phyloP scores from a whole-genome alignment of 2,329 filamentous ascomycete species.

The Aspergillus sp. region DNA sequence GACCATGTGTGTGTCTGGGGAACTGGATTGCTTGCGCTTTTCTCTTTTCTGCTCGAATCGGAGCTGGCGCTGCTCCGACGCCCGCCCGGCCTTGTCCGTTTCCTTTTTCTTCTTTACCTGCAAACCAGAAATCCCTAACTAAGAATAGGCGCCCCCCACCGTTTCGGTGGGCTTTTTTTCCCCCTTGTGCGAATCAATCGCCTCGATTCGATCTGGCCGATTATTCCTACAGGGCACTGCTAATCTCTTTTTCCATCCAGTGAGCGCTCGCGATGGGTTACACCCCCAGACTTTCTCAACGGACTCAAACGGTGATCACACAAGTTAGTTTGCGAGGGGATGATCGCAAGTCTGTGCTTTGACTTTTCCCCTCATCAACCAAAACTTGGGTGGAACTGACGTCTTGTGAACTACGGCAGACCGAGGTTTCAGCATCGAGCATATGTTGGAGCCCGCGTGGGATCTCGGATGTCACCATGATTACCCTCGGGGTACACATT shows the following conservation, averaged over 20 bases:
- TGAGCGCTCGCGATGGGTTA: background rate
- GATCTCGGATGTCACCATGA: background rate
- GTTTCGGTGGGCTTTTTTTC: background rate
- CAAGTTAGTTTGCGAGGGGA: background rate
- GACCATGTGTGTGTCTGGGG: constrained; percentile 24
- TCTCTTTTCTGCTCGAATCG: constrained; percentile 16
- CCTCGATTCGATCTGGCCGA: background rate
- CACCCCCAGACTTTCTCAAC: background rate
- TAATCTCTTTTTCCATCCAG: background rate
- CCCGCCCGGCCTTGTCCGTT: background rate
- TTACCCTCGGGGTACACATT: background rate
- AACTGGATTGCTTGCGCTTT: constrained; percentile 13
- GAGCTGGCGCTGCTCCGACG: constrained; percentile 8
- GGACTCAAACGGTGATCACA: background rate
- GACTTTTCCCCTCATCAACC: background rate
- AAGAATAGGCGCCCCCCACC: constrained; percentile 3
- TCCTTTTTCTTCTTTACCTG: background rate
- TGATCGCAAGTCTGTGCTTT: constrained; percentile 2
- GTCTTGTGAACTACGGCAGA: background rate
- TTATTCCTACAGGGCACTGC: background rate
- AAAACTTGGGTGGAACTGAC: constrained; percentile 1
- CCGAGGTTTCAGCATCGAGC: background rate
- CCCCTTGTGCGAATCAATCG: background rate
- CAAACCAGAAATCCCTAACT: background rate
- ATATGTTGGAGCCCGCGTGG: background rate